These are phyloP conservation scores for Ambrosia hybrid DNA, from an alignment of 140 eudicot genomes.

Conservation along the genomic window DNA sequence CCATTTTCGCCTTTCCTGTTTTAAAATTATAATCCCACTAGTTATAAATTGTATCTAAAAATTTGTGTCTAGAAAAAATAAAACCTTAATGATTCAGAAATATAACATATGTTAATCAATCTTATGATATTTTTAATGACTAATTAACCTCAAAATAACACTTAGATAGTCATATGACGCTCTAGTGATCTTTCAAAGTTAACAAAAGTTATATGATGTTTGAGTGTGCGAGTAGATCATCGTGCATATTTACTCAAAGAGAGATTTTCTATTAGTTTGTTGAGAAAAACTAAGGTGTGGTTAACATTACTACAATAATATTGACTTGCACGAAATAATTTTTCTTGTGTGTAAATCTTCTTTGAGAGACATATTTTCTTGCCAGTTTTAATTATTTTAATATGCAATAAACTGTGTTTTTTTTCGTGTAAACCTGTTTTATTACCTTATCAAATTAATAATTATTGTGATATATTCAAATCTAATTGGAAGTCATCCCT, in stretches of 20 bases:
- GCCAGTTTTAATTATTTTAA: constrained; percentile 12
- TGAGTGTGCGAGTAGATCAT: constrained; percentile 21
- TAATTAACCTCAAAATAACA: constrained; percentile 1
- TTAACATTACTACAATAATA: constrained; percentile 8
- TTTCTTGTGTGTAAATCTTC: constrained; percentile 8
- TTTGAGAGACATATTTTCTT: constrained; percentile 26
- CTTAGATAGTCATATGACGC: constrained; percentile 18
- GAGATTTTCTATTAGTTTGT: constrained; percentile 30
- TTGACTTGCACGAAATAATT: constrained; percentile 6
- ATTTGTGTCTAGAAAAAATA: too few relatives aligned
- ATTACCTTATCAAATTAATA: background rate
- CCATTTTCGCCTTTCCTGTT: constrained; percentile 84
- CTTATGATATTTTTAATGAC: background rate
- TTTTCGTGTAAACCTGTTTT: background rate
- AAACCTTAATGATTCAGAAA: too few relatives aligned
- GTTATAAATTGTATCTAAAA: too few relatives aligned
- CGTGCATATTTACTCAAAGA: background rate
- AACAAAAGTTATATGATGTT: background rate
- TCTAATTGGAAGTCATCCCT: background rate
- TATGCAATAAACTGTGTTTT: background rate
- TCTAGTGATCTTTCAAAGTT: background rate
- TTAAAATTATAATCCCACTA: background rate
- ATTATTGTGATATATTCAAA: constrained; percentile 1
- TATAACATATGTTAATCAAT: background rate
- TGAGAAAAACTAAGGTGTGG: constrained; percentile 29